Evolutionary conservation across 306 rosid genomes (phyloP), one percentile per base, ranked within the genome.

Genomic region (Prinsepia uniflora): DNA sequence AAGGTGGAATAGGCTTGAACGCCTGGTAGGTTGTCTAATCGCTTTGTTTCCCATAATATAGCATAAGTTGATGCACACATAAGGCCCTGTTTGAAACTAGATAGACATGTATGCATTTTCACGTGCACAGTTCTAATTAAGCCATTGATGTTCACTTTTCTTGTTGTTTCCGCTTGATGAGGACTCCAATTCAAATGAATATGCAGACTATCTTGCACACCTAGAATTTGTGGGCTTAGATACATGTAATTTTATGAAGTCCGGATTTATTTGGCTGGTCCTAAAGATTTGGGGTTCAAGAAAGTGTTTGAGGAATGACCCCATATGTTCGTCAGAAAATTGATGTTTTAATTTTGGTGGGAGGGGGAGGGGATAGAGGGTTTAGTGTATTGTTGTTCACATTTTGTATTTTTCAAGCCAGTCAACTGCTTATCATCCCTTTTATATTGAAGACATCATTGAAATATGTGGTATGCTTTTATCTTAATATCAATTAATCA

Each of bases 1-100:
- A 49, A 83, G 99, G 81, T 94, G 99, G 99, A 89, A 86, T 81
- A 91, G 99, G 80, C 85, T 94, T 40, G 97, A 89, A 76, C 97
- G 97, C 75, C 79, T 91, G 81, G 99, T 94, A 84, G 60, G 83
- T 62, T 63, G 80, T 52, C 55, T 78, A 43, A 30, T 43, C 60
- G 72, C 70, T 72, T 46, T 15, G 18, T 59, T 42, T 9, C 70
- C 56, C 63, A 68, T 65, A 67, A 12, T 20, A 48, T 41, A 36
- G 40, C 72, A 41, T 72, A 65, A 65, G 56, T 68, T 66, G 59
- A 47, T 30, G 20, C n/a, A 58, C 30, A 30, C 7, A 45, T 14
- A 24, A 43, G 45, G 48, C 12, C 4, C 3, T 62, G 48, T 43
- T 43, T 46, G 60, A 63, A 45, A 34, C 45, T 71, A 57, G 1